Base-by-base conservation (phyloP, 352 stramenopile species). In the Pythium myriotylum region DNA sequence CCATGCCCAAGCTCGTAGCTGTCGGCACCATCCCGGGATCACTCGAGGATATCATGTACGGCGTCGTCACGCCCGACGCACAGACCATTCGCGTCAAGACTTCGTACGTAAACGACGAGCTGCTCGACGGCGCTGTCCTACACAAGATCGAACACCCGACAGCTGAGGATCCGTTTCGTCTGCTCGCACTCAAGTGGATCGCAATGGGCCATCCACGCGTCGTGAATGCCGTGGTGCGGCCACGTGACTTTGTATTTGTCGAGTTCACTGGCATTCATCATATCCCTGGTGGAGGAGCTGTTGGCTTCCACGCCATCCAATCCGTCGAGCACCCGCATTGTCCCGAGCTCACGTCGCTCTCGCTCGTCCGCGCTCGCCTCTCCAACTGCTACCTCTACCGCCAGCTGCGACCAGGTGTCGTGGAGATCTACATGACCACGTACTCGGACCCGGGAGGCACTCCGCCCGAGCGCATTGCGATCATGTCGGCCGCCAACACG, bases 211-310 rank as follows among this genome's bases (percentile, higher is more conserved):
- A 47, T 12, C 32, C 58, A 3, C 33, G 22, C 24, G 29, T 4
- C 17, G 19, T 57, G 24, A 54, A 23, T 20, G 35, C 24, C 7
- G n/a, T 84, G 13, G 60, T 77, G 37, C 60, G 60, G 20, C 54
- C 67, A 23, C 62, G 75, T 6, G 75, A 84, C 47, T 76, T 79
- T 24, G 68, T 81, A 20, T 81, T 76, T 42, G 58, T 84, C 7
- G 73, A 81, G 35, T 69, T 61, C 12, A 80, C 65, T 2, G 75
- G 75, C 13, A 67, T 82, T n/a, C 56, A 68, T 14, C 47, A 65
- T 22, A 67, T 70, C 42, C 29, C 59, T 4, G 65, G 57, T 9
- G 76, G 78, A 5, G 65, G 82, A 7, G 57, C 68, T 40, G 72
- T 78, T 24, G 73, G 73, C 14, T 81, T 65, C 50, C 59, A 74